Percentiles rank a stretch among this genome's conserved stretches.
Conservation (phyloP, 768 basidiomycete genomes). For the Baorangia bicolor region DNA sequence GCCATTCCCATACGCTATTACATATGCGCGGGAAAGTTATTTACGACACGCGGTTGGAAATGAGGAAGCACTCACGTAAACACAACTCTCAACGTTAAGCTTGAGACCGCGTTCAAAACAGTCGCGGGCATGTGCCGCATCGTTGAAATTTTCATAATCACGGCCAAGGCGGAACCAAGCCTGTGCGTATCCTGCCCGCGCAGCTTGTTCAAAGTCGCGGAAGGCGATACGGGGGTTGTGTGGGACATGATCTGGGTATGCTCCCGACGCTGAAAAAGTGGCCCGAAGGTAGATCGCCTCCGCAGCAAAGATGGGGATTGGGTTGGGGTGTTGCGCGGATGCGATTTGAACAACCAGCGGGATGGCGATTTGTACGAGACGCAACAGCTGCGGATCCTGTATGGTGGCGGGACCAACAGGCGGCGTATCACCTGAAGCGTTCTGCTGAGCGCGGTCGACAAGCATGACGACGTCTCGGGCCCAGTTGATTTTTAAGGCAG, state of each 20-base stretch:
- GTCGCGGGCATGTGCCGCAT: slow-evolving; percentile 68
- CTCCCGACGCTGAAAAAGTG: slow-evolving; percentile 68
- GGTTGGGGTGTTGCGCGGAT: slow-evolving; percentile 33
- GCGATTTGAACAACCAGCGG: slow-evolving; percentile 62
- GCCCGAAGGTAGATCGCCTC: slow-evolving; percentile 80
- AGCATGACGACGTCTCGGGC: slow-evolving; percentile 79
- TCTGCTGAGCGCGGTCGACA: slow-evolving; percentile 53
- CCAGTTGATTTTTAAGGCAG: slow-evolving; percentile 69
- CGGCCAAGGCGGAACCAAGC: slow-evolving; percentile 92
- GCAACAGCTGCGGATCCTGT: slow-evolving; percentile 56
- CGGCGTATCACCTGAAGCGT: slow-evolving; percentile 41
- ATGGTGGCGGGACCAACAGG: slow-evolving; percentile 53
- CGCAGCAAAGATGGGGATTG: slow-evolving; percentile 46
- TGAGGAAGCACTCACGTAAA: slow-evolving; percentile 57
- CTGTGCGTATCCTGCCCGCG: slow-evolving; percentile 68
- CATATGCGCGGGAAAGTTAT: slow-evolving; percentile 8
- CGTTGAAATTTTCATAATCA: slow-evolving; percentile 88
- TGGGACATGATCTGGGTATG: slow-evolving; percentile 60
- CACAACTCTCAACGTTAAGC: slow-evolving; percentile 71
- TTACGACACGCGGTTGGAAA: not conserved
- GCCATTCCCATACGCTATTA: slow-evolving; percentile 89
- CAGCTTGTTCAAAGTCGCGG: slow-evolving; percentile 84
- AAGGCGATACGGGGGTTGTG: slow-evolving; percentile 81
- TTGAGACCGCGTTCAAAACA: slow-evolving; percentile 86
- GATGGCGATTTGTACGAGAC: slow-evolving; percentile 64